Evolutionary conservation across 169 alveolate genomes (phyloP).

Genomic region (Plasmodium berghei): DNA sequence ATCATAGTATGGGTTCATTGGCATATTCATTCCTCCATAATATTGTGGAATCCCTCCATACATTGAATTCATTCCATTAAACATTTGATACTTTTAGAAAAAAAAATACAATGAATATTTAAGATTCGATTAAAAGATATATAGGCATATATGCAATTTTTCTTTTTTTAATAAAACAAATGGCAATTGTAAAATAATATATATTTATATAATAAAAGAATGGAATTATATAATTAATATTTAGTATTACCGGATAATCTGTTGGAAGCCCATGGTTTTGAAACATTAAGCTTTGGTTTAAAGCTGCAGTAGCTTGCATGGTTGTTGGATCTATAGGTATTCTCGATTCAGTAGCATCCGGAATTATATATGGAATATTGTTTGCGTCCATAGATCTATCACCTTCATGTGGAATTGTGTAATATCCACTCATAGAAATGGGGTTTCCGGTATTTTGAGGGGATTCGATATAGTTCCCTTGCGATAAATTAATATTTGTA

Average conservation of each 20-base stretch:
- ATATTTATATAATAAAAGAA: too few species aligned
- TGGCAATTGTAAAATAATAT: too few species aligned
- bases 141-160: too few species aligned
- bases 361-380: slow-evolving; percentile 58
- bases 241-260: slow-evolving; percentile 65
- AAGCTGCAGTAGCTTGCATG: slow-evolving; percentile 76
- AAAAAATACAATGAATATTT: slow-evolving; percentile 13
- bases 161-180: too few species aligned
- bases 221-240: background rate
- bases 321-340: slow-evolving; percentile 59
- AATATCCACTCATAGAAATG: slow-evolving; percentile 43
- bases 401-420: slow-evolving; percentile 58
- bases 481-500: slow-evolving; percentile 25
- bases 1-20: slow-evolving; percentile 75
- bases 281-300: slow-evolving; percentile 73
- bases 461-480: slow-evolving; percentile 55
- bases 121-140: background rate
- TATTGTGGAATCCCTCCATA: slow-evolving; percentile 73
- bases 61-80: slow-evolving; percentile 66
- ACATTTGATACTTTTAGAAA: slow-evolving; percentile 57
- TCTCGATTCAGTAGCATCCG: slow-evolving; percentile 49
- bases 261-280: slow-evolving; percentile 61
- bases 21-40: slow-evolving; percentile 68
- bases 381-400: slow-evolving; percentile 44
- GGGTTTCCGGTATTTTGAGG: slow-evolving; percentile 20